phyloP scores from a whole-genome alignment of 2,329 filamentous ascomycete species.

The Penicillium sp. region DNA sequence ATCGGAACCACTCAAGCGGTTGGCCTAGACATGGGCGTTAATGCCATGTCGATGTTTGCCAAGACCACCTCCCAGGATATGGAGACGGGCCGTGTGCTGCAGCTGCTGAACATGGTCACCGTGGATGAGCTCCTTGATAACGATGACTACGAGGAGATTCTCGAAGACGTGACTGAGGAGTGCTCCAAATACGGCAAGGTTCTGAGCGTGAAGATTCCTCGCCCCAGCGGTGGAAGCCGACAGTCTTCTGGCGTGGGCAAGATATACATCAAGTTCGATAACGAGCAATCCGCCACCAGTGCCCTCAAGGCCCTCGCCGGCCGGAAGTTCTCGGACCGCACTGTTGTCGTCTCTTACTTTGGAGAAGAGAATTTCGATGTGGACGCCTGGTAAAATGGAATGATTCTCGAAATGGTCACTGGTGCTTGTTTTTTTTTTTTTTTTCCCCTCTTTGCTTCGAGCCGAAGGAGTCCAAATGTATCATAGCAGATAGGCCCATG shows the following conservation, averaged over 20 bases:
- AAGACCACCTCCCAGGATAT: constrained; percentile 80
- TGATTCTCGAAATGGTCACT: not conserved
- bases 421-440: constrained; percentile 1
- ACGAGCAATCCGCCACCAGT: constrained; percentile 74
- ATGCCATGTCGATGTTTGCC: constrained; percentile 96
- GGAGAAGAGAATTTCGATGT: constrained; percentile 93
- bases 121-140: constrained; percentile 90
- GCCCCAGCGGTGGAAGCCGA: constrained; percentile 79
- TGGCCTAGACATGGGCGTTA: constrained; percentile 92
- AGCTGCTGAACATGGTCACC: constrained; percentile 98
- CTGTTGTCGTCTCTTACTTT: constrained; percentile 95
- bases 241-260: constrained; percentile 92
- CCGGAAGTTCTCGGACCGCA: constrained; percentile 93
- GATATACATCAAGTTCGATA: constrained; percentile 95
- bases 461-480: constrained; percentile 19
- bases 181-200: constrained; percentile 89
- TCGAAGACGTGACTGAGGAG: constrained; percentile 91
- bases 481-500: constrained; percentile 22
- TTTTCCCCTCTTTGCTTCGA: constrained; percentile 12
- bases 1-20: constrained; percentile 92
- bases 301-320: constrained; percentile 90
- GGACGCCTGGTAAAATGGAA: constrained; percentile 26
- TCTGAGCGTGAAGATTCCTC: constrained; percentile 87
- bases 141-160: constrained; percentile 97
- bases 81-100: constrained; percentile 82